phyloP scores from a whole-genome alignment of 306 rosid species.

The Quercus bicolor region DNA sequence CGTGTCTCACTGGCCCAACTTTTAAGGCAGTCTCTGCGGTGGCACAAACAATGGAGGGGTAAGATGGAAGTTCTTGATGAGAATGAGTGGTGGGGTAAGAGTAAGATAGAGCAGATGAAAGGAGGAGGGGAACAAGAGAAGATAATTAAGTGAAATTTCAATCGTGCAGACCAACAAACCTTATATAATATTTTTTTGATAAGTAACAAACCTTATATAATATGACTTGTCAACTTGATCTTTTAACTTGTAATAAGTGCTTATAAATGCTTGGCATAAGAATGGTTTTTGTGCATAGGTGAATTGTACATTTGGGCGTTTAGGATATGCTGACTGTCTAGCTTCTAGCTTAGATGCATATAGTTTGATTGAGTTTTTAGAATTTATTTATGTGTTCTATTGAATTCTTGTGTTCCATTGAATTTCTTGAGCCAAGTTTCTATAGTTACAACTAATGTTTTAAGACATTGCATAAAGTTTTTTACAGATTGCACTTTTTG shows the following conservation, averaged over 20 bases:
- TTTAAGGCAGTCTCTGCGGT: slow-evolving; percentile 49
- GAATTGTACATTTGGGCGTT: background rate
- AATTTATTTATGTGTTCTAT: background rate
- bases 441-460: too few species aligned
- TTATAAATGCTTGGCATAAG: background rate
- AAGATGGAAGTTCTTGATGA: slow-evolving; percentile 79
- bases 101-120: slow-evolving; percentile 64
- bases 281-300: background rate
- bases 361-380: background rate
- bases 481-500: too few species aligned
- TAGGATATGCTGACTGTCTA: too few species aligned
- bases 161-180: slow-evolving; percentile 63
- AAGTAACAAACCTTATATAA: slow-evolving; percentile 72
- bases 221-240: slow-evolving; percentile 66
- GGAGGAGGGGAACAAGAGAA: slow-evolving; percentile 65
- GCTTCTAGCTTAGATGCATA: background rate
- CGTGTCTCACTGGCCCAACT: slow-evolving; percentile 75
- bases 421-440: too few species aligned
- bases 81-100: slow-evolving; percentile 71
- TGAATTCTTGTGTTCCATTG: too few species aligned
- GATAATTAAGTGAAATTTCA: slow-evolving; percentile 62
- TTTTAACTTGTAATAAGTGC: slow-evolving; percentile 62
- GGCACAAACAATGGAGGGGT: slow-evolving; percentile 39
- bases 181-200: slow-evolving; percentile 78
- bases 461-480: too few species aligned